These are phyloP conservation scores for Pythium phragmitis DNA, from an alignment of 352 stramenopile genomes.

Conservation along the genomic window DNA sequence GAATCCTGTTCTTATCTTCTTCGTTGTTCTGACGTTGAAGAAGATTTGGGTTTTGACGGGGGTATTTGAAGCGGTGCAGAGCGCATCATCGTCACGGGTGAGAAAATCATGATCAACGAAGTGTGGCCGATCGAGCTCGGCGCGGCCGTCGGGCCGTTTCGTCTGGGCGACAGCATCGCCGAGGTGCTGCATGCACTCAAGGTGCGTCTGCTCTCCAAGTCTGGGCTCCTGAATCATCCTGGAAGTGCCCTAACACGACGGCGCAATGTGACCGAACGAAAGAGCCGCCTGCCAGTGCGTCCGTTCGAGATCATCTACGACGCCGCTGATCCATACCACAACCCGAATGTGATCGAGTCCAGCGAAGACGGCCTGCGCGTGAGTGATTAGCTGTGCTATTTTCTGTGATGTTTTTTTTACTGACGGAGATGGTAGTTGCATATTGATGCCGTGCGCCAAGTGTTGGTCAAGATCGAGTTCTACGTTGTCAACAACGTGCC, in stretches of 20 bases:
- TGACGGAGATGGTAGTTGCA: conserved; percentile 42
- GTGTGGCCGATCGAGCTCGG: conserved; percentile 85
- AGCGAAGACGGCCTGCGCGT: conserved; percentile 72
- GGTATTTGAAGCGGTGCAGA: background rate
- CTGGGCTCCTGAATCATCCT: background rate
- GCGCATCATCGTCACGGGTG: background rate
- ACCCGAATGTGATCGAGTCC: conserved; percentile 60
- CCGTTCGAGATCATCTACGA: conserved; percentile 82
- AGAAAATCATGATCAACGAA: conserved; percentile 55
- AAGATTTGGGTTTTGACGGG: conserved; percentile 2
- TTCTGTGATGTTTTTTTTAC: background rate
- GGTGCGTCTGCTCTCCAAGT: conserved; percentile 29
- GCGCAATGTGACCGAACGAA: background rate
- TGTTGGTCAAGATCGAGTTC: conserved; percentile 73
- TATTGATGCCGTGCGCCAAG: conserved; percentile 66
- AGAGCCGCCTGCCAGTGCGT: conserved; percentile 67
- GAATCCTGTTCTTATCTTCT: background rate
- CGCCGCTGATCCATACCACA: conserved; percentile 58
- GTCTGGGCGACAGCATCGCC: conserved; percentile 66
- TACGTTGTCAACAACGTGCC: conserved; percentile 77
- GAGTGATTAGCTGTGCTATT: background rate
- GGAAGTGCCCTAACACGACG: background rate
- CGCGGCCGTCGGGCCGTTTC: conserved; percentile 74
- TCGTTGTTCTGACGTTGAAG: conserved; percentile 14
- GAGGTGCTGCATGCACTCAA: conserved; percentile 79